Evolutionary conservation across 495 filamentous ascomycete genomes (phyloP).

Genomic region (Bacidia rubella): DNA sequence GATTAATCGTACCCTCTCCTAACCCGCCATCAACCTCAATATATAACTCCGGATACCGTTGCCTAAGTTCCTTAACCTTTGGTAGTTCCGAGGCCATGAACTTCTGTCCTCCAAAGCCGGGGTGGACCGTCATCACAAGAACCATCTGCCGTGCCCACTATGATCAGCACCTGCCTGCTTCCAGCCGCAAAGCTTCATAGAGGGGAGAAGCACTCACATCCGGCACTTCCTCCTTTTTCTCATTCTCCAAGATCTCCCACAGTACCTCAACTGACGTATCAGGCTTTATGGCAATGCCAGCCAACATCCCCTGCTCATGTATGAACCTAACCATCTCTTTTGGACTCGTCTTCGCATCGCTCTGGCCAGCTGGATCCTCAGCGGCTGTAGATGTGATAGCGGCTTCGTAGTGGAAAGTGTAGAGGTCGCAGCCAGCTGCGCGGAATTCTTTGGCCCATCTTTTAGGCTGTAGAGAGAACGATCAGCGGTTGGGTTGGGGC

Average conservation of each 20-base stretch:
- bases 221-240: slow-evolving; percentile 59
- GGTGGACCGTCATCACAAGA: slow-evolving; percentile 95
- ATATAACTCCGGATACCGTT: slow-evolving; percentile 77
- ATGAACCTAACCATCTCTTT: slow-evolving; percentile 79
- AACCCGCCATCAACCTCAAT: slow-evolving; percentile 96
- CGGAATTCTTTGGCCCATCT: slow-evolving; percentile 95
- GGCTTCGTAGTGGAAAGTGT: slow-evolving; percentile 99
- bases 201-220: slow-evolving; percentile 84
- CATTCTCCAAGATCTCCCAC: slow-evolving; percentile 70
- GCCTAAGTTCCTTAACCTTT: slow-evolving; percentile 73
- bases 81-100: slow-evolving; percentile 94
- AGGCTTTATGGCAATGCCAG: slow-evolving; percentile 92
- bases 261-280: slow-evolving; percentile 80
- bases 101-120: slow-evolving; percentile 94
- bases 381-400: slow-evolving; percentile 73
- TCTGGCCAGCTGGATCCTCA: slow-evolving; percentile 54
- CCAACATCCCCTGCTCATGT: slow-evolving; percentile 76
- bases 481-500: slow-evolving; percentile 1
- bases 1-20: slow-evolving; percentile 76
- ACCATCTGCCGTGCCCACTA: slow-evolving; percentile 76
- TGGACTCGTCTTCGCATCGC: slow-evolving; percentile 56
- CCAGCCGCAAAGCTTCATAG: too few species aligned
- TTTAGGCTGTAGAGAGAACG: slow-evolving; percentile 63
- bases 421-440: slow-evolving; percentile 86
- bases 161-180: background rate